Evolutionary conservation across 73 alveolate species (phyloP).

Genomic region (Paramecium primaurelia): DNA sequence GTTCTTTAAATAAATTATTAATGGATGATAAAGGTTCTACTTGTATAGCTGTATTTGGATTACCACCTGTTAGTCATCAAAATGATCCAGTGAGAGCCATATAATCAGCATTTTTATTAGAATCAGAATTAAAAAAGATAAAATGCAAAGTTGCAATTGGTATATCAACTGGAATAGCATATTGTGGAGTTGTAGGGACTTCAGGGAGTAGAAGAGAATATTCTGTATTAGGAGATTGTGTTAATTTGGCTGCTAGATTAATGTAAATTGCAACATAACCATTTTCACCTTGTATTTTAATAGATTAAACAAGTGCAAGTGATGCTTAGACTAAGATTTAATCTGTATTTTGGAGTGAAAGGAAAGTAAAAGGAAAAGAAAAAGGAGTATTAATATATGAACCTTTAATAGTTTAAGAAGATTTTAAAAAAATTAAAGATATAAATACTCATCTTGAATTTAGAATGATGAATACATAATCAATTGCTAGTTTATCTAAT

Average conservation of each 20-base stretch:
- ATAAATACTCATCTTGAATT: neutral
- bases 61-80: constrained; percentile 88
- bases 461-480: neutral
- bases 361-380: constrained; percentile 47
- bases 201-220: constrained; percentile 92
- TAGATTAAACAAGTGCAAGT: constrained; percentile 7
- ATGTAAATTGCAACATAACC: constrained; percentile 67
- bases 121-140: constrained; percentile 76
- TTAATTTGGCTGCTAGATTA: constrained; percentile 90
- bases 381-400: constrained; percentile 29
- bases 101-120: constrained; percentile 75
- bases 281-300: neutral
- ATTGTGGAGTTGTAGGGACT: constrained; percentile 93
- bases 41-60: constrained; percentile 88
- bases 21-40: constrained; percentile 93
- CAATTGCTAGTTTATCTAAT: neutral
- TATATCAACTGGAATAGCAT: constrained; percentile 88
- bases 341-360: constrained; percentile 48
- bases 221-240: constrained; percentile 93
- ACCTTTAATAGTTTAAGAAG: neutral
- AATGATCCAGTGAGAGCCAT: constrained; percentile 95
- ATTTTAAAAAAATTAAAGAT: constrained; percentile 1
- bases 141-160: constrained; percentile 84
- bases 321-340: constrained; percentile 20
- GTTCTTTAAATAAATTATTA: constrained; percentile 88